Evolutionary conservation across 1,284 basidiomycete genomes (phyloP).

Genomic region (Termitomyces sp.): DNA sequence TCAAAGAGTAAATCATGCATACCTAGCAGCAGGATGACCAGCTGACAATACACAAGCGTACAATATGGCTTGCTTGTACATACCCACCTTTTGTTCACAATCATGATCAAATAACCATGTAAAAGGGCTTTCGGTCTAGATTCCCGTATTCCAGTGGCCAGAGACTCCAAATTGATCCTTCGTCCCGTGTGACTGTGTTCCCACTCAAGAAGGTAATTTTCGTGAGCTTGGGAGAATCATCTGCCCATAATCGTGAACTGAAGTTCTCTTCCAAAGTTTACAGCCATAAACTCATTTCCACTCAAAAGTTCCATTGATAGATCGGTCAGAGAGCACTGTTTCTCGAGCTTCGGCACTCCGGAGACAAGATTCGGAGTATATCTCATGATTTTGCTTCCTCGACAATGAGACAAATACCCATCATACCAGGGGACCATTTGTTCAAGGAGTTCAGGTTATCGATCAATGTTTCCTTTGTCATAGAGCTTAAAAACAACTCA

Average conservation of each 20-base stretch:
- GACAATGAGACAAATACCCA: neutral
- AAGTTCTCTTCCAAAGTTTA: neutral
- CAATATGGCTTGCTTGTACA: no score
- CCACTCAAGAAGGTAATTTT: neutral
- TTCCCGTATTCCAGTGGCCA: no score
- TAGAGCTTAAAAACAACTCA: neutral
- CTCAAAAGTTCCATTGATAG: neutral
- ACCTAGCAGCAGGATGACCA: no score
- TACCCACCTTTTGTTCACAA: neutral
- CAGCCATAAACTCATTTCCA: neutral
- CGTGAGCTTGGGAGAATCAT: neutral
- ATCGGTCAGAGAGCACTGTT: neutral
- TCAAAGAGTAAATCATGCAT: no score
- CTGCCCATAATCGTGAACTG: neutral
- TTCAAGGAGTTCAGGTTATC: neutral
- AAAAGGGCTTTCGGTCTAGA: neutral
- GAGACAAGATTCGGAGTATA: neutral
- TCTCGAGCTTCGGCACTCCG: neutral
- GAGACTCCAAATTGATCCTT: neutral
- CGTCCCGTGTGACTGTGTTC: neutral
- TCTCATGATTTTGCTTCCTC: neutral
- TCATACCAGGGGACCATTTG: neutral
- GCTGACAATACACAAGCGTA: no score
- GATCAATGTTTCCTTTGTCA: neutral
- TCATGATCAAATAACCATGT: no score